These are phyloP conservation scores for Starmerella tilneyi DNA, from an alignment of 805 yeast species.

Conservation along the genomic window DNA sequence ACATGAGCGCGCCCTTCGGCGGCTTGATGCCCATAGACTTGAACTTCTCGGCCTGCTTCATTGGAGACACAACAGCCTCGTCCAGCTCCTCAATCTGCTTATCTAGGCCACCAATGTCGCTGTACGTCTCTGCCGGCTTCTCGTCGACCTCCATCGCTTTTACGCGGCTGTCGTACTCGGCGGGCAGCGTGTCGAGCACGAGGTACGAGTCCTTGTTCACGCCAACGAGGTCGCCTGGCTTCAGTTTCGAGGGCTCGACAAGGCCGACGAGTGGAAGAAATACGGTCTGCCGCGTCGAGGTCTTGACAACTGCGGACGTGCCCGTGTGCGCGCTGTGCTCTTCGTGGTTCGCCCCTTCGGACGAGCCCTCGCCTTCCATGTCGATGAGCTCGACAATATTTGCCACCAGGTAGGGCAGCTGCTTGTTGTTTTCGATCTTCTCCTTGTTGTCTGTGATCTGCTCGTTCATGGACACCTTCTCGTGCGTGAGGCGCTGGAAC, in stretches of 20 bases:
- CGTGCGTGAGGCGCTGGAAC: conserved; percentile 80
- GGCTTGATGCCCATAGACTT: conserved; percentile 90
- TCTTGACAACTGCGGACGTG: conserved; percentile 95
- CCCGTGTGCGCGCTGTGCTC: conserved; percentile 84
- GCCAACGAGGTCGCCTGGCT: conserved; percentile 97
- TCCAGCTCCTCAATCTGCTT: conserved; percentile 96
- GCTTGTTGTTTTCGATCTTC: conserved; percentile 89
- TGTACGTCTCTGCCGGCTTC: conserved; percentile 92
- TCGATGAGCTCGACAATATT: conserved; percentile 91
- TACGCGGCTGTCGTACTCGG: conserved; percentile 94
- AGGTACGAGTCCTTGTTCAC: conserved; percentile 94
- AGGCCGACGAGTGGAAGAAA: conserved; percentile 91
- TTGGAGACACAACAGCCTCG: conserved; percentile 96
- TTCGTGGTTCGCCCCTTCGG: conserved; percentile 93
- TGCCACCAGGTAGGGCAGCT: conserved; percentile 90
- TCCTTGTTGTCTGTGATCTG: conserved; percentile 93
- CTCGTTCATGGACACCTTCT: conserved; percentile 83
- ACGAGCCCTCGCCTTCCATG: conserved; percentile 62
- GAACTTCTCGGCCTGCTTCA: conserved; percentile 96
- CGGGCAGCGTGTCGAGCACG: conserved; percentile 86
- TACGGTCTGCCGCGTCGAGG: conserved; percentile 95
- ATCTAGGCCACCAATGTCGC: conserved; percentile 96
- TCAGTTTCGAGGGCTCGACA: conserved; percentile 81
- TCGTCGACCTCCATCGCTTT: conserved; percentile 99
- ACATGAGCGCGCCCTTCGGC: conserved; percentile 96